Conservation (phyloP, 1,284 basidiomycete species). For the Papiliotrema nemorosa region DNA sequence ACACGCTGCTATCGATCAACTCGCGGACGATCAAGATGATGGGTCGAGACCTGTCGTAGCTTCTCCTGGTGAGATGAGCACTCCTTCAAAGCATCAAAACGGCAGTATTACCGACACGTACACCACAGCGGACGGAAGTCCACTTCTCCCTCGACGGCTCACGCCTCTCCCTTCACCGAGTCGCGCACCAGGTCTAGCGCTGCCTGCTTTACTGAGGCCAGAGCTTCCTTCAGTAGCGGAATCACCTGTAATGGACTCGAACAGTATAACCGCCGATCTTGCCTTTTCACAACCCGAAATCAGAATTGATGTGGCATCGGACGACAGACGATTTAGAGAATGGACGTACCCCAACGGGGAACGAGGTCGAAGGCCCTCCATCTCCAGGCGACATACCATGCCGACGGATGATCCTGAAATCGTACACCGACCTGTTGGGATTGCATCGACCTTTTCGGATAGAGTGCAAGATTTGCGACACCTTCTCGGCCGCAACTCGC, state of each 20-base stretch:
- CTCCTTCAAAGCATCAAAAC: too few relatives aligned
- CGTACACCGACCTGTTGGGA: neutral
- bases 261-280: too few relatives aligned
- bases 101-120: neutral
- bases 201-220: neutral
- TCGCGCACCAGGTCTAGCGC: neutral
- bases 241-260: too few relatives aligned
- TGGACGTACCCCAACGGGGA: conserved; percentile 1
- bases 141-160: neutral
- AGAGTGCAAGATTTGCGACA: neutral
- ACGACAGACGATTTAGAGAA: conserved; percentile 3
- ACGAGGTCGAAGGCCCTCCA: neutral
- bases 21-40: too few relatives aligned
- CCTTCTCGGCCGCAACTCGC: neutral
- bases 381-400: conserved; percentile 5
- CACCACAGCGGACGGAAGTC: conserved; percentile 1
- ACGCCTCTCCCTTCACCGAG: neutral
- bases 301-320: neutral
- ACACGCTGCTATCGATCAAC: too few relatives aligned
- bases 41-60: too few relatives aligned
- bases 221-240: neutral
- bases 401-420: neutral
- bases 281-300: too few relatives aligned
- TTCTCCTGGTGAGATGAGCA: too few relatives aligned
- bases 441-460: conserved; percentile 1